Percentiles rank a stretch among this genome's conserved stretches.
These are phyloP conservation scores for Apiospora aurea DNA, from an alignment of 2,329 filamentous ascomycete species.

Conservation along the genomic window DNA sequence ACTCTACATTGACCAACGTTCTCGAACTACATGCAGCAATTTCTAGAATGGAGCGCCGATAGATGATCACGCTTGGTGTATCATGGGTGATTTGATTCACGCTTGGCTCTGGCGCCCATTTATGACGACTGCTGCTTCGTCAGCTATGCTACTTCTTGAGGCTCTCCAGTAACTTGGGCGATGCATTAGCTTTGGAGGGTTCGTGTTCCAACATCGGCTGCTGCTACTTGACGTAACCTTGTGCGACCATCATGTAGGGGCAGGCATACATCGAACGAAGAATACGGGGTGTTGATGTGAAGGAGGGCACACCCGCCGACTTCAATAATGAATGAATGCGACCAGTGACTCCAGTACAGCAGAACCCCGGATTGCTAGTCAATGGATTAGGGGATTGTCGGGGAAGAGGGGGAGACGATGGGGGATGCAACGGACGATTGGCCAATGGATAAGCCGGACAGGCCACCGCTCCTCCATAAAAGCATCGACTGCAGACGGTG, in stretches of 20 bases:
- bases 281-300: background rate
- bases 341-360: background rate
- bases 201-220: background rate
- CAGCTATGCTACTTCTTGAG: background rate
- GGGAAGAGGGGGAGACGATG: background rate
- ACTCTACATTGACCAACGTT: background rate
- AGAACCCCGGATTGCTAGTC: background rate
- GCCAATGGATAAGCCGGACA: slow-evolving; percentile 8
- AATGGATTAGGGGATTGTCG: background rate
- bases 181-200: background rate
- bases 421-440: background rate
- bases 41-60: too few species aligned
- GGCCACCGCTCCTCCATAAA: background rate
- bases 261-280: too few species aligned
- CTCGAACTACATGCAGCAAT: background rate
- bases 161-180: background rate
- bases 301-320: background rate
- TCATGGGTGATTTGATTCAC: background rate
- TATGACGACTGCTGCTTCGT: too few species aligned
- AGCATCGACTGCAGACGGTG: background rate
- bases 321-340: background rate
- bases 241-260: background rate
- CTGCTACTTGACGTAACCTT: slow-evolving; percentile 1
- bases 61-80: too few species aligned
- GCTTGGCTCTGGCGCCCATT: too few species aligned